phyloP scores from a whole-genome alignment of 176 grass and related monocot species.

The Avena atlantica region DNA sequence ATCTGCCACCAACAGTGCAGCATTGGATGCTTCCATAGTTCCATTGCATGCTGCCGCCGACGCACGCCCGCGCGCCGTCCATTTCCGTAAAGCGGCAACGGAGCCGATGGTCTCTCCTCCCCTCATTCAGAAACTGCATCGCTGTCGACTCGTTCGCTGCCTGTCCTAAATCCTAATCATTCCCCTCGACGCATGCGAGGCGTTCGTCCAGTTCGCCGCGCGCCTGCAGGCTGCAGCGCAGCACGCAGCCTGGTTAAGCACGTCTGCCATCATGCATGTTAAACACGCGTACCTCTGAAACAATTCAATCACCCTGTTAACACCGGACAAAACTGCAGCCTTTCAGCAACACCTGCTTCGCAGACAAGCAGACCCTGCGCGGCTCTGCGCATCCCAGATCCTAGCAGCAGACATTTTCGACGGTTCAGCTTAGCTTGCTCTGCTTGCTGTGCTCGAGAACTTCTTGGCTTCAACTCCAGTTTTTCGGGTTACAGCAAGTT shows the following conservation, averaged over 20 bases:
- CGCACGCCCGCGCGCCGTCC: background rate
- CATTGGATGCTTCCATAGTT: conserved; percentile 6
- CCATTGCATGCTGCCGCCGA: background rate
- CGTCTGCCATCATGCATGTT: conserved; percentile 33
- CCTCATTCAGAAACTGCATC: conserved; percentile 19
- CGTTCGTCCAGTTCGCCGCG: background rate
- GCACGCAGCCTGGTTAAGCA: conserved; percentile 17
- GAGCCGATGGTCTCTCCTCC: background rate
- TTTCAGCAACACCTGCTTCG: background rate
- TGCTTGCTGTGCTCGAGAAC: background rate
- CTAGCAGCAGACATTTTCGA: background rate
- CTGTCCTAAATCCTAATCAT: background rate
- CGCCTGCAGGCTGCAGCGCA: background rate
- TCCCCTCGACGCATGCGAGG: background rate
- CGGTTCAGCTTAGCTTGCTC: background rate
- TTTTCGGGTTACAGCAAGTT: background rate
- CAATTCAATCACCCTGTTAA: conserved; percentile 3
- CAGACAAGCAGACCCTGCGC: conserved; percentile 29
- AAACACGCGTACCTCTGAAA: background rate
- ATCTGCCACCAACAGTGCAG: background rate
- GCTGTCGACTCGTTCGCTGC: background rate
- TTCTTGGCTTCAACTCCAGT: conserved; percentile 41
- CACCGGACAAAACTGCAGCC: background rate
- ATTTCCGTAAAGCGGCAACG: background rate
- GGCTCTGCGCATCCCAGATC: background rate